Conservation (phyloP, 495 filamentous ascomycete genomes). For the Penicillium soppii region DNA sequence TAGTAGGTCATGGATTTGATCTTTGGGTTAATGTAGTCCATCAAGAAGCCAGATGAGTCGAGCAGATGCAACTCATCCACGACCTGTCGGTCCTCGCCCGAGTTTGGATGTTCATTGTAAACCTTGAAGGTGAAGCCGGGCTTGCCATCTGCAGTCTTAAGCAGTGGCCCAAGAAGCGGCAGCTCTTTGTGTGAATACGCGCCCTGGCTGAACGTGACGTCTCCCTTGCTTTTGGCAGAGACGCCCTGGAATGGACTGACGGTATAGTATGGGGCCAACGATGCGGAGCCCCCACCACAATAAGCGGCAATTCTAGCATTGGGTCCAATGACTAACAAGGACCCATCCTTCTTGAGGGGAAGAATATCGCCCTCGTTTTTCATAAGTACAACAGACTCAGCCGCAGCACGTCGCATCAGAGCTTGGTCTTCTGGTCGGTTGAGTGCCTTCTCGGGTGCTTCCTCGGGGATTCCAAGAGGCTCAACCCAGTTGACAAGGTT, state of each 20-base stretch:
- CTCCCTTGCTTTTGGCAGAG: constrained; percentile 48
- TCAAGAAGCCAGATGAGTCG: constrained; percentile 55
- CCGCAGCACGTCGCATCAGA: constrained; percentile 65
- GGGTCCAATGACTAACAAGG: constrained; percentile 76
- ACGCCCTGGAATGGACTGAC: constrained; percentile 69
- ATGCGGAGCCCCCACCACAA: constrained; percentile 79
- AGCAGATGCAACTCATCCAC: constrained; percentile 56
- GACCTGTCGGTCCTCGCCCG: constrained; percentile 39
- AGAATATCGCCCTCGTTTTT: constrained; percentile 70
- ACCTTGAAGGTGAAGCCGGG: constrained; percentile 58
- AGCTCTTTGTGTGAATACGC: constrained; percentile 61
- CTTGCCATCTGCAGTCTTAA: constrained; percentile 49
- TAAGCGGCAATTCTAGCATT: constrained; percentile 76
- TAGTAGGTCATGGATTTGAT: constrained; percentile 56
- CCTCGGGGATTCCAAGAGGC: constrained; percentile 58
- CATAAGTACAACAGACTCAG: constrained; percentile 73
- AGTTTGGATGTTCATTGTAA: constrained; percentile 54
- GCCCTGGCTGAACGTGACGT: constrained; percentile 48
- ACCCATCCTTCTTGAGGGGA: constrained; percentile 61
- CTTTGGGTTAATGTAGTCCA: constrained; percentile 62
- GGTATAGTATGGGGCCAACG: constrained; percentile 76
- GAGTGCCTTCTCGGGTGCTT: constrained; percentile 59
- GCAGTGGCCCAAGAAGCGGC: constrained; percentile 50
- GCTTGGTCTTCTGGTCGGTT: constrained; percentile 64
- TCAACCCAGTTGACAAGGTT: constrained; percentile 64